Conservation (phyloP, 306 rosid species). For the Geum urbanum region DNA sequence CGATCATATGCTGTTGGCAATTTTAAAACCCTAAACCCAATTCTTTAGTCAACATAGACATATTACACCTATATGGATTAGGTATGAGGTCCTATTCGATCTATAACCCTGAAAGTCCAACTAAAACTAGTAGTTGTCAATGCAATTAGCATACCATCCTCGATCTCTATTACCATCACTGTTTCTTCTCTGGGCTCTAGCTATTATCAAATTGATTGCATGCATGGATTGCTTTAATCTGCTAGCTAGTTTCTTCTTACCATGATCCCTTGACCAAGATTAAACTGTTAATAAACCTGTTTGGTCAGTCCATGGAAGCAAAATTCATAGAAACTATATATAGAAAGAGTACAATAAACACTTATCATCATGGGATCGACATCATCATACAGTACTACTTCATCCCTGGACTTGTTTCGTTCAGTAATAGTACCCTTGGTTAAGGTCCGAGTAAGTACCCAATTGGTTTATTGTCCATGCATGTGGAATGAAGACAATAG, state of each 20-base stretch:
- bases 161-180: slow-evolving; percentile 1
- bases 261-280: background rate
- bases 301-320: slow-evolving; percentile 4
- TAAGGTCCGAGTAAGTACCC: background rate
- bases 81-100: slow-evolving; percentile 8
- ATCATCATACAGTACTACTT: background rate
- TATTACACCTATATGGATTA: slow-evolving; percentile 8
- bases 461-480: background rate
- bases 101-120: background rate
- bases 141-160: slow-evolving; percentile 6
- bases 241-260: background rate
- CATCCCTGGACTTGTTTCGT: background rate
- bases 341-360: background rate
- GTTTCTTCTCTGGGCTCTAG: background rate
- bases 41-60: slow-evolving; percentile 11
- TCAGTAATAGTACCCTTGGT: background rate
- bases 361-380: background rate
- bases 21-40: slow-evolving; percentile 11
- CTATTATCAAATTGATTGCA: background rate
- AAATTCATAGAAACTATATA: background rate
- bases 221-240: background rate
- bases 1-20: slow-evolving; percentile 14
- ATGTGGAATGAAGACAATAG: background rate
- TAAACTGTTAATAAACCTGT: background rate
- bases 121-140: background rate